phyloP scores from a whole-genome alignment of 495 filamentous ascomycete genomes.

The Terfezia boudieri region DNA sequence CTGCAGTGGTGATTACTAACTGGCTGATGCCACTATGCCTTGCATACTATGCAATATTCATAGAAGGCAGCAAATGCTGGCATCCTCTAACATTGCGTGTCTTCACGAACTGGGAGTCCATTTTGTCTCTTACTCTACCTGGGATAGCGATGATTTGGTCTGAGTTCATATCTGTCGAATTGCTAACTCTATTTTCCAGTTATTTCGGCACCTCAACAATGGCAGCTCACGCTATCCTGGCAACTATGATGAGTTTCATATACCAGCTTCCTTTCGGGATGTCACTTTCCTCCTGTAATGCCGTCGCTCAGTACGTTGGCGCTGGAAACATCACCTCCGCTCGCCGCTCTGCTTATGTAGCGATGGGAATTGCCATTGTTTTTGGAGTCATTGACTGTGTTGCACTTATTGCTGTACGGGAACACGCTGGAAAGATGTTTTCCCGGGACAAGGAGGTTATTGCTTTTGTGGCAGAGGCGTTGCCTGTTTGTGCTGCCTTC shows the following conservation, averaged over 20 bases:
- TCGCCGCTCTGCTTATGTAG: slow-evolving; percentile 35
- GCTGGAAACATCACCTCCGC: slow-evolving; percentile 48
- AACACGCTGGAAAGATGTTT: slow-evolving; percentile 54
- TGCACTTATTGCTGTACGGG: slow-evolving; percentile 38
- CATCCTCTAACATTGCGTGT: slow-evolving; percentile 49
- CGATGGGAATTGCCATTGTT: slow-evolving; percentile 36
- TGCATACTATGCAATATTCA: slow-evolving; percentile 49
- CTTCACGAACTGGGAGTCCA: slow-evolving; percentile 46
- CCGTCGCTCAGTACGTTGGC: slow-evolving; percentile 42
- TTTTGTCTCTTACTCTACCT: slow-evolving; percentile 53
- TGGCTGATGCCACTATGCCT: slow-evolving; percentile 56
- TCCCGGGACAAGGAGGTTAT: slow-evolving; percentile 62
- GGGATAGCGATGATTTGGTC: slow-evolving; percentile 84
- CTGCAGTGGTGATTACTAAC: slow-evolving; percentile 63
- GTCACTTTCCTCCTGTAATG: slow-evolving; percentile 37
- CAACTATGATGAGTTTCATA: slow-evolving; percentile 30
- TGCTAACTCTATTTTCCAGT: slow-evolving; percentile 48
- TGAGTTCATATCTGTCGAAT: slow-evolving; percentile 67
- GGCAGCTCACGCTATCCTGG: slow-evolving; percentile 38
- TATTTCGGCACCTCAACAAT: slow-evolving; percentile 47
- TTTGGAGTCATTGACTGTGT: slow-evolving; percentile 59
- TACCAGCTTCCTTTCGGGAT: slow-evolving; percentile 41
- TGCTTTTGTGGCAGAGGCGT: slow-evolving; percentile 40
- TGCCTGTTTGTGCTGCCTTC: slow-evolving; percentile 66
- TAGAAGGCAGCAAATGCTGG: slow-evolving; percentile 67